Evolutionary conservation across 1,284 basidiomycete species (phyloP), one percentile per base, ranked within the genome.

Genomic region (Puccinia novopanici): DNA sequence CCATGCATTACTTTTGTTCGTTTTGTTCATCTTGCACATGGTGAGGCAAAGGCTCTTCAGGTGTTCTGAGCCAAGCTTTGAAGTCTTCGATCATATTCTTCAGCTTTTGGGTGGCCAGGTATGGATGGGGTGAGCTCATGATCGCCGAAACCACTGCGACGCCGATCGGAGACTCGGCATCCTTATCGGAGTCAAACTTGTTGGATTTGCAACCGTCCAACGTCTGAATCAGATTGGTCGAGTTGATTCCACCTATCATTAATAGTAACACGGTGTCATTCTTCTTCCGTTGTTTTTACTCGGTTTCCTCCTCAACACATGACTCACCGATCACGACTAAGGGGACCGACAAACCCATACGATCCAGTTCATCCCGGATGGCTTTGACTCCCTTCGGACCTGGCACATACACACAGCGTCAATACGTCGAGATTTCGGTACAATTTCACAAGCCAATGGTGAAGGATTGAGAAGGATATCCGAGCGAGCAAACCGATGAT

Each of bases 81-180:
- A 86, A 88, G 0, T 83, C 83, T 57, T 84, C 82, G 3, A 88
- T 83, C 34, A 86, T 84, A 0, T 81, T 75, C 55, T 83, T 82
- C 19, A 88, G 84, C 15, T 85, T 83, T 22, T 81, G 48, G 0
- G 94, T 90, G 0, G 91, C 89, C 17, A 85, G 84, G 54, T 86
- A 85, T 0, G 95, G 93, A n/a, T 90, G 87, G 0, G 80, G 68
- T 0, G 92, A 91, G 0, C 90, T 89, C 15, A 93, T 89, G 82
- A 98, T 94, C 42, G 95, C 94, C 22, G 93, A 95, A 74, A 98
- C 92, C 73, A 98, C 90, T 8, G 96, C 95, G 27, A 98, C 88
- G 0, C 96, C 95, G 82, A 65, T 63, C 6, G 68, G 30, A 65
- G 48, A 54, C 27, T 68, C 84, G 83, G 10, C 24, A 40, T 65